phyloP scores from a whole-genome alignment of 2,329 filamentous ascomycete genomes.

The Diaporthe helianthi region DNA sequence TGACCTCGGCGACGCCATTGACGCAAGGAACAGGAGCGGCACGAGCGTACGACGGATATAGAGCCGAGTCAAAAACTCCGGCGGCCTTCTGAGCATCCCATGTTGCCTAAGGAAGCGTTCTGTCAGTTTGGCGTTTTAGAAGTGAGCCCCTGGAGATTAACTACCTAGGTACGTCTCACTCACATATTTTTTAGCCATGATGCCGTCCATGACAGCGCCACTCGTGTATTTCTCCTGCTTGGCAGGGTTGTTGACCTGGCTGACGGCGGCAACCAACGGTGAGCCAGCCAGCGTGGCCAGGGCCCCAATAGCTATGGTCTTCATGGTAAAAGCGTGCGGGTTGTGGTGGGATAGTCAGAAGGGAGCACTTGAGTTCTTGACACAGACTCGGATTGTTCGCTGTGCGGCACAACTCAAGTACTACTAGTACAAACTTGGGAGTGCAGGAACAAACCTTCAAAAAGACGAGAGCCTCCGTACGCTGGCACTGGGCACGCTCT shows the following conservation, averaged over 20 bases:
- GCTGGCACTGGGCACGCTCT: background rate
- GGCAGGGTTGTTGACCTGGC: constrained; percentile 23
- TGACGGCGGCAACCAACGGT: constrained; percentile 23
- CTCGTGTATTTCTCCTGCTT: constrained; percentile 28
- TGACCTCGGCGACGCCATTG: constrained; percentile 52
- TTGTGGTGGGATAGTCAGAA: background rate
- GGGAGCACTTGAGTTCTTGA: constrained; percentile 1
- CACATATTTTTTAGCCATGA: constrained; percentile 29
- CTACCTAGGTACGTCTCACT: background rate
- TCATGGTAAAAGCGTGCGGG: constrained; percentile 17
- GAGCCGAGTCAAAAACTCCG: constrained; percentile 8
- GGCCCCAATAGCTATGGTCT: constrained; percentile 1
- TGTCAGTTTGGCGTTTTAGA: background rate
- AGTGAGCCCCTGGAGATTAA: too few species aligned
- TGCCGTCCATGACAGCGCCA: constrained; percentile 29
- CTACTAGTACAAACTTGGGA: too few species aligned
- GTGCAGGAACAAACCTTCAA: background rate
- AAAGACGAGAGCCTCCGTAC: background rate
- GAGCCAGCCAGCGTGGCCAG: constrained; percentile 26
- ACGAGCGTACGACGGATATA: constrained; percentile 14
- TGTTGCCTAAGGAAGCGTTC: background rate
- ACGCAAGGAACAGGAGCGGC: constrained; percentile 43
- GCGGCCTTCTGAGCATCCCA: constrained; percentile 21
- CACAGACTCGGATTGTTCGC: constrained; percentile 22
- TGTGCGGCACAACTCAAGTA: background rate